Evolutionary conservation across 352 stramenopile species (phyloP).

Genomic region (Phytopythium montanum): DNA sequence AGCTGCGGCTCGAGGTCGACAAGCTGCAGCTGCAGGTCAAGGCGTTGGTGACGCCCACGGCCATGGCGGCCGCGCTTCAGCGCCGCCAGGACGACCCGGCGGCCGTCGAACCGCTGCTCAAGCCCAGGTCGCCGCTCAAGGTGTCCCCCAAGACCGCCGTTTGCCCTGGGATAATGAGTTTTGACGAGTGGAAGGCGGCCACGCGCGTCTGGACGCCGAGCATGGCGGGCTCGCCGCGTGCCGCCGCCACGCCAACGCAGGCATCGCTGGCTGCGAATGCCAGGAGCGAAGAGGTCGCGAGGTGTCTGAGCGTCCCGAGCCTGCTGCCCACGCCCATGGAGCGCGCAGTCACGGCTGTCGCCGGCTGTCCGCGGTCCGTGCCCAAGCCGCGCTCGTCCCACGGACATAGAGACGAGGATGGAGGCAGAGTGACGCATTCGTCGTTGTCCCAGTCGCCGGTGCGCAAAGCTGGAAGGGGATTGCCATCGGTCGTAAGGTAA

Average conservation of each 20-base stretch:
- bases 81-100: slow-evolving; percentile 8
- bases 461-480: background rate
- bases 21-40: slow-evolving; percentile 52
- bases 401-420: background rate
- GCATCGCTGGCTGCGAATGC: slow-evolving; percentile 17
- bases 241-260: slow-evolving; percentile 29
- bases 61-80: background rate
- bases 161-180: slow-evolving; percentile 25
- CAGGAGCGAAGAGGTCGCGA: slow-evolving; percentile 33
- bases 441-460: background rate
- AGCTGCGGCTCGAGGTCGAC: slow-evolving; percentile 58
- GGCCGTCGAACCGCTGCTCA: slow-evolving; percentile 5
- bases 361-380: background rate
- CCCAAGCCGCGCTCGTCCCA: background rate
- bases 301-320: slow-evolving; percentile 53
- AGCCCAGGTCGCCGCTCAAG: slow-evolving; percentile 6
- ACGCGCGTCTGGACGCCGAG: slow-evolving; percentile 49
- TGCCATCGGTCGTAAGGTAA: background rate
- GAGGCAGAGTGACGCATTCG: background rate
- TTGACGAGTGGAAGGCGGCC: slow-evolving; percentile 59
- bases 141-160: background rate
- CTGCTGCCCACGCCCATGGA: slow-evolving; percentile 61
- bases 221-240: slow-evolving; percentile 10
- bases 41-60: slow-evolving; percentile 21
- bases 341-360: slow-evolving; percentile 9